Conservation (phyloP, 2,329 filamentous ascomycete genomes). For the Nannizziopsis barbatae region DNA sequence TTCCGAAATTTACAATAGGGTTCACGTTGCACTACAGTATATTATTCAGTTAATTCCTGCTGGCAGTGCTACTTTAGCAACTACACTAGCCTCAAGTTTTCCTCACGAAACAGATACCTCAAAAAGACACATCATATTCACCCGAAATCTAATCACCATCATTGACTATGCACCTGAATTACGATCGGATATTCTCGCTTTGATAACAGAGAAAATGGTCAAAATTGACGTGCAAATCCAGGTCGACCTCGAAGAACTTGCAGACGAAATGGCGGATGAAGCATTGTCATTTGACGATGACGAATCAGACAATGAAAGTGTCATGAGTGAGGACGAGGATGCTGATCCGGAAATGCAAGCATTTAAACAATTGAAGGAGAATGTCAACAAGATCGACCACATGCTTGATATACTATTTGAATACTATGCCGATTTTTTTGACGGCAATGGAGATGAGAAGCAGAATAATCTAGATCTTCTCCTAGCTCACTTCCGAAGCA, state of each 20-base stretch:
- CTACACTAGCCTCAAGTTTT: constrained; percentile 57
- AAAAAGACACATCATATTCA: constrained; percentile 73
- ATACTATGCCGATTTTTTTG: constrained; percentile 65
- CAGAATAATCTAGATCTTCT: constrained; percentile 67
- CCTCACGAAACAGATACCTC: constrained; percentile 67
- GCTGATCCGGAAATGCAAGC: constrained; percentile 38
- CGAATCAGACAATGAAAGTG: constrained; percentile 52
- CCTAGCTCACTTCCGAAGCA: constrained; percentile 72
- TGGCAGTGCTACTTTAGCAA: constrained; percentile 57
- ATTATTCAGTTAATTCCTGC: constrained; percentile 73
- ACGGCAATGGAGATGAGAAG: constrained; percentile 56
- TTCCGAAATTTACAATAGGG: constrained; percentile 56
- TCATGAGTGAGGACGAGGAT: constrained; percentile 52
- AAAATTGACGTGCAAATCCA: constrained; percentile 95
- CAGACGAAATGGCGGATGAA: constrained; percentile 44
- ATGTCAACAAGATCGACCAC: constrained; percentile 81
- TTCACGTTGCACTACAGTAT: constrained; percentile 65
- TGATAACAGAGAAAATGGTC: constrained; percentile 76
- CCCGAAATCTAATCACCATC: constrained; percentile 69
- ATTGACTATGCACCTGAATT: constrained; percentile 68
- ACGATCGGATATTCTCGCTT: constrained; percentile 65
- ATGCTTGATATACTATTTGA: constrained; percentile 81
- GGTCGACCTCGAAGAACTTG: constrained; percentile 80
- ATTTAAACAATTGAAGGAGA: constrained; percentile 62
- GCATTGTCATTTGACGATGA: constrained; percentile 18